These are phyloP conservation scores for Fraxinus quadrangulata DNA, from an alignment of 257 asterid species.

Conservation along the genomic window DNA sequence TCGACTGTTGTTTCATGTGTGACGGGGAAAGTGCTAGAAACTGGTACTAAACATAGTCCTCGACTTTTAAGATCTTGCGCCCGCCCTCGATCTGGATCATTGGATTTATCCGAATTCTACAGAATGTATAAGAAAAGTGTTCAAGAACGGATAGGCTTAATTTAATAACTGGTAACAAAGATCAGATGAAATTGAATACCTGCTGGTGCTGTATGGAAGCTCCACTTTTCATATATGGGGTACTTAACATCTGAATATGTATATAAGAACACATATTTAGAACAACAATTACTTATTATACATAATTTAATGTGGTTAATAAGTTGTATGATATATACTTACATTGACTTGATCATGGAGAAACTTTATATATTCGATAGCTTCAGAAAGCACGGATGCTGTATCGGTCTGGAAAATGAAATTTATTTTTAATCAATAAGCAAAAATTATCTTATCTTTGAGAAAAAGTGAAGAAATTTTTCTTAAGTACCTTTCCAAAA, in stretches of 20 bases:
- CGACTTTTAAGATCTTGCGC: conserved; percentile 79
- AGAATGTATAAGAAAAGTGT: not conserved
- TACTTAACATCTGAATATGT: conserved; percentile 58
- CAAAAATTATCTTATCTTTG: not conserved
- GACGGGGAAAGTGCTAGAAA: conserved; percentile 84
- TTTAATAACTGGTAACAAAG: no score
- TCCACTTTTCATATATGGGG: conserved; percentile 87
- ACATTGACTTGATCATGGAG: conserved; percentile 89
- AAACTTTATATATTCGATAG: conserved; percentile 80
- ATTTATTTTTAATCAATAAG: not conserved
- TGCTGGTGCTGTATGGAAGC: conserved; percentile 65
- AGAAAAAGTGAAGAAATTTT: conserved; percentile 34
- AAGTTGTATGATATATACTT: conserved; percentile 36
- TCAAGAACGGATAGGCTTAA: not conserved
- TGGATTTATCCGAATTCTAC: conserved; percentile 56
- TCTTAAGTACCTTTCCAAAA: conserved; percentile 76
- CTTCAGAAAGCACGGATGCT: conserved; percentile 95
- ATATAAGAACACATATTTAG: not conserved
- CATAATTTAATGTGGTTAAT: not conserved
- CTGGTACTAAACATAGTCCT: conserved; percentile 86
- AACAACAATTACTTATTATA: not conserved
- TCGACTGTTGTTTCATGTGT: conserved; percentile 76
- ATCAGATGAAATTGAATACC: conserved; percentile 36
- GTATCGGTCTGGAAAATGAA: conserved; percentile 74
- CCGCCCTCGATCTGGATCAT: conserved; percentile 54